Conservation (phyloP, 1,284 basidiomycete species). For the Retiboletus fuscus region DNA sequence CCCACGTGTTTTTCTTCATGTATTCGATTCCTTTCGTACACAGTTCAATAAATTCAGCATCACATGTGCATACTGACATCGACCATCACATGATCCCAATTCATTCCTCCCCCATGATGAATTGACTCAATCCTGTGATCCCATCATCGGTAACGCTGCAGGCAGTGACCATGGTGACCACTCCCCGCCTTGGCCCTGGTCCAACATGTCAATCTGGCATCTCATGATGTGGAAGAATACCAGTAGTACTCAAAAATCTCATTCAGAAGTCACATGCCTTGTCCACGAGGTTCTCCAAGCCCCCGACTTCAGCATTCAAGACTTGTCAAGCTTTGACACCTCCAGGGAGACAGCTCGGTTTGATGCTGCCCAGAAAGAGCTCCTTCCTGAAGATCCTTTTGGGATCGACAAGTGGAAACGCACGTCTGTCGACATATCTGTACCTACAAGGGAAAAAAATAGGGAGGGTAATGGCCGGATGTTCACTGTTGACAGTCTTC, state of each 20-base stretch:
- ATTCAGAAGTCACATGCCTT: conserved; percentile 5
- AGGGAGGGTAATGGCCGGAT: not conserved
- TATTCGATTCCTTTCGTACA: not conserved
- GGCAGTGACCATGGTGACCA: not conserved
- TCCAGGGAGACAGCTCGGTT: not conserved
- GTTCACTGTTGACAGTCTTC: conserved; percentile 1
- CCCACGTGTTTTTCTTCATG: conserved; percentile 5
- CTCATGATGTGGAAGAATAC: not conserved
- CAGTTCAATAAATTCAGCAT: conserved; percentile 26
- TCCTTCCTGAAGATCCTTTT: not conserved
- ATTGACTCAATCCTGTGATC: not conserved
- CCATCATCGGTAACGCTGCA: too few relatives aligned
- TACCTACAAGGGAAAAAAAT: conserved; percentile 4
- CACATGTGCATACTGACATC: not conserved
- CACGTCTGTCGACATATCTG: not conserved
- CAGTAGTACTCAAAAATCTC: not conserved
- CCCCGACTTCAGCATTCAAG: not conserved
- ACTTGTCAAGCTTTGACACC: not conserved
- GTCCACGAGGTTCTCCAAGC: conserved; percentile 9
- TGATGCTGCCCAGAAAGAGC: not conserved
- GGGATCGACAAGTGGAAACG: not conserved
- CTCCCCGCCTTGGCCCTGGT: too few relatives aligned
- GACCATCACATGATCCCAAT: conserved; percentile 10
- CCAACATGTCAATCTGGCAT: not conserved
- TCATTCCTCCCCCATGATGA: conserved; percentile 1